phyloP scores from a whole-genome alignment of 441 rosid genomes.

The Populus hybrid region DNA sequence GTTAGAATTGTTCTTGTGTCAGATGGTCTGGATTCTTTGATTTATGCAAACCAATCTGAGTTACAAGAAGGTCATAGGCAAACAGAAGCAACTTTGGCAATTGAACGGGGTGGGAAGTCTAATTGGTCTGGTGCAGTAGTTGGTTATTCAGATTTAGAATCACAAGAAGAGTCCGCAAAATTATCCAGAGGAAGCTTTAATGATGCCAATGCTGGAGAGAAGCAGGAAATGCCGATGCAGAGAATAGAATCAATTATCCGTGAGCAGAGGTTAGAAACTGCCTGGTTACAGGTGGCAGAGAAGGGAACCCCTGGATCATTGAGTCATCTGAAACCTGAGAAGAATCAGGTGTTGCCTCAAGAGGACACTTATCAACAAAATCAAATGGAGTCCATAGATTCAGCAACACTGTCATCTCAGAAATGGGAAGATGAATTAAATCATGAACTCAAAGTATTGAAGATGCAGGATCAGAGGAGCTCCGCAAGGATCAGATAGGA shows the following conservation, averaged over 20 bases:
- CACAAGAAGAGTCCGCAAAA: slow-evolving; percentile 37
- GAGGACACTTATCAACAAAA: slow-evolving; percentile 57
- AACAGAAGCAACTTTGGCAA: slow-evolving; percentile 27
- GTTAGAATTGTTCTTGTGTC: slow-evolving; percentile 75
- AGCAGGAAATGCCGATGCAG: slow-evolving; percentile 66
- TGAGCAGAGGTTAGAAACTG: slow-evolving; percentile 92
- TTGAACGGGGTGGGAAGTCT: slow-evolving; percentile 36
- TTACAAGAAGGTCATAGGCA: slow-evolving; percentile 29
- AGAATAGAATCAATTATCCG: slow-evolving; percentile 92
- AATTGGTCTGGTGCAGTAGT: slow-evolving; percentile 20
- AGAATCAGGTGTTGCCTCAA: slow-evolving; percentile 89
- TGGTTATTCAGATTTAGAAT: slow-evolving; percentile 34
- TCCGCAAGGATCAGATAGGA: slow-evolving; percentile 51
- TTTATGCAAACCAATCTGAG: slow-evolving; percentile 28
- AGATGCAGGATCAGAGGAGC: slow-evolving; percentile 47
- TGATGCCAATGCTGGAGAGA: slow-evolving; percentile 43
- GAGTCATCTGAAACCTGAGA: slow-evolving; percentile 67
- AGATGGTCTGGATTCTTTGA: slow-evolving; percentile 39
- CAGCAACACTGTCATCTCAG: slow-evolving; percentile 55
- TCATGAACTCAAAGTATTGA: slow-evolving; percentile 65
- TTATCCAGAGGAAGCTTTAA: slow-evolving; percentile 41
- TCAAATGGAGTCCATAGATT: slow-evolving; percentile 42
- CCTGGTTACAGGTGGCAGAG: slow-evolving; percentile 90
- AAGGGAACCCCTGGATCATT: slow-evolving; percentile 72
- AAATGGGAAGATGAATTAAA: slow-evolving; percentile 69